Evolutionary conservation across 768 basidiomycete species (phyloP).

Genomic region (Mycena venus): DNA sequence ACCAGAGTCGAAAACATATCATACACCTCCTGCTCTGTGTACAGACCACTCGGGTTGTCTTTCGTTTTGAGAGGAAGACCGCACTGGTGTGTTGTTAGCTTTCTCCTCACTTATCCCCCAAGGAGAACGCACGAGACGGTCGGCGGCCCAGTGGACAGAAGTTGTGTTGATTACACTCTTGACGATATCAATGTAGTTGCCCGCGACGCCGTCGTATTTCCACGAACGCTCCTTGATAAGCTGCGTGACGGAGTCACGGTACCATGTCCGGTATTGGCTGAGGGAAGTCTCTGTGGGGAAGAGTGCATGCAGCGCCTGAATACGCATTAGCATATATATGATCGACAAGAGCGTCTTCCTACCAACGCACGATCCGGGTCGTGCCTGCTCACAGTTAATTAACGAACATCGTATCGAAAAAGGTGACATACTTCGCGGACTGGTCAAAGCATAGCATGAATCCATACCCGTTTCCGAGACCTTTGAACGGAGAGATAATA

Average conservation of each 20-base stretch:
- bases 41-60: conserved; percentile 50
- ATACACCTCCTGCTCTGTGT: conserved; percentile 57
- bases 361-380: conserved; percentile 34
- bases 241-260: conserved; percentile 37
- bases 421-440: conserved; percentile 27
- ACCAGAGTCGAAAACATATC: conserved; percentile 50
- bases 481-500: neutral
- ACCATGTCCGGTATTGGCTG: conserved; percentile 42
- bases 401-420: too few relatives aligned
- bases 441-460: conserved; percentile 49
- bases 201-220: conserved; percentile 43
- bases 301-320: conserved; percentile 42
- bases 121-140: conserved; percentile 47
- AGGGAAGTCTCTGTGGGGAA: conserved; percentile 42
- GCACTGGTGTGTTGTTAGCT: conserved; percentile 36
- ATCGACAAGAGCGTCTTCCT: neutral
- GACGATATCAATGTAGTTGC: conserved; percentile 56
- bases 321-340: neutral
- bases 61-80: conserved; percentile 58
- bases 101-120: neutral
- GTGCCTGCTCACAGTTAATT: conserved; percentile 27
- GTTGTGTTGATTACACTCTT: conserved; percentile 57
- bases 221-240: conserved; percentile 42
- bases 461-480: conserved; percentile 44
- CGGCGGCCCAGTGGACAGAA: conserved; percentile 58